phyloP scores from a whole-genome alignment of 306 rosid species.

The Fragaria ananassa region DNA sequence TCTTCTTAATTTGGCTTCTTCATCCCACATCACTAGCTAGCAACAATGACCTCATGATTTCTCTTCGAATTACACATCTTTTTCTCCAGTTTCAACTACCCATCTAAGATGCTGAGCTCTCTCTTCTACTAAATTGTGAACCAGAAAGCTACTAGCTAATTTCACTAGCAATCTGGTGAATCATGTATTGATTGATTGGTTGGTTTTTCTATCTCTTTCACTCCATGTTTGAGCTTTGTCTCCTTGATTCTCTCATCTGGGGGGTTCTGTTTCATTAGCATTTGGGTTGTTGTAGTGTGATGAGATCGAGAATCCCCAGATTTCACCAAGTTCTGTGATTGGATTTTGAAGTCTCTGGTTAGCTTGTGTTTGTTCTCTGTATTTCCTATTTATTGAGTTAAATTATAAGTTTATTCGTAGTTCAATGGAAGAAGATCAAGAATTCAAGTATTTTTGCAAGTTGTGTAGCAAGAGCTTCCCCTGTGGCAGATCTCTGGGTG shows the following conservation, averaged over 20 bases:
- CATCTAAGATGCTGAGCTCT: not conserved
- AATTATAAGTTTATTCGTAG: not conserved
- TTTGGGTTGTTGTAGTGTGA: slow-evolving; percentile 22
- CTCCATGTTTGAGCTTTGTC: slow-evolving; percentile 25
- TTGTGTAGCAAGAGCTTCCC: slow-evolving; percentile 76
- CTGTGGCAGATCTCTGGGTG: slow-evolving; percentile 90
- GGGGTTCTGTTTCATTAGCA: slow-evolving; percentile 35
- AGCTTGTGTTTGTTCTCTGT: slow-evolving; percentile 27
- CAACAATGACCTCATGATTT: slow-evolving; percentile 32
- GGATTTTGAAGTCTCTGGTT: slow-evolving; percentile 11
- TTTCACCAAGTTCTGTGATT: slow-evolving; percentile 39
- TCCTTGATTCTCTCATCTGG: slow-evolving; percentile 53
- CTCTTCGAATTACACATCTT: slow-evolving; percentile 8
- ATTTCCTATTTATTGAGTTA: not conserved
- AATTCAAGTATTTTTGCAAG: slow-evolving; percentile 66
- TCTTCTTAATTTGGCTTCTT: slow-evolving; percentile 34
- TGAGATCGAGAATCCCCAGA: slow-evolving; percentile 39
- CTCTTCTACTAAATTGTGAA: slow-evolving; percentile 20
- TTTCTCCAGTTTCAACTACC: slow-evolving; percentile 44
- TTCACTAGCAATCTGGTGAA: slow-evolving; percentile 18
- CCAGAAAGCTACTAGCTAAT: slow-evolving; percentile 9
- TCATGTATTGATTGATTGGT: slow-evolving; percentile 23
- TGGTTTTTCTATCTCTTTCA: slow-evolving; percentile 4
- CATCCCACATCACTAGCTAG: slow-evolving; percentile 47
- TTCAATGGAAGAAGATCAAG: slow-evolving; percentile 54